phyloP scores from a whole-genome alignment of 1,284 basidiomycete species.

The Ustilago bromivora region DNA sequence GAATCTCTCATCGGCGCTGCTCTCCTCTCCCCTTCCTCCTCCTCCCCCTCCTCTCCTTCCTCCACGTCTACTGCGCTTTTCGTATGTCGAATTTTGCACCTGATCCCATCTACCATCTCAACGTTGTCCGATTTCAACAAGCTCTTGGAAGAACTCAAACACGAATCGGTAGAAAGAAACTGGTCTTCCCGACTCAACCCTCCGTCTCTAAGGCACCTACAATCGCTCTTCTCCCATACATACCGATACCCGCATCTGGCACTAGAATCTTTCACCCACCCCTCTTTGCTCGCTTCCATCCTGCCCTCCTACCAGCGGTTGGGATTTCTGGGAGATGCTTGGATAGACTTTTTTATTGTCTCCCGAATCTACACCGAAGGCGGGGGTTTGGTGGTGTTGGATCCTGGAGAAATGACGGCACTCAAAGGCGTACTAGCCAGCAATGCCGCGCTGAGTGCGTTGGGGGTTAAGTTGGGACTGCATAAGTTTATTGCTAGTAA shows the following conservation, averaged over 20 bases:
- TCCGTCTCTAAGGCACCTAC: constrained; percentile 24
- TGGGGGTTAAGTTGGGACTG: constrained; percentile 29
- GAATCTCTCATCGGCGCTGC: constrained; percentile 53
- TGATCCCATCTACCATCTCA: constrained; percentile 24
- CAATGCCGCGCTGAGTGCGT: constrained; percentile 36
- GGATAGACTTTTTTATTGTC: constrained; percentile 52
- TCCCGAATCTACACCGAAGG: constrained; percentile 13
- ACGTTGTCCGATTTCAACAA: constrained; percentile 23
- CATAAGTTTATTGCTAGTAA: background rate
- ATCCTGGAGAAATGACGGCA: constrained; percentile 46
- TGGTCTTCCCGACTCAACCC: constrained; percentile 22
- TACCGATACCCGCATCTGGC: constrained; percentile 57
- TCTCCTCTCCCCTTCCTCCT: constrained; percentile 3
- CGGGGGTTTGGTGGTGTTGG: background rate
- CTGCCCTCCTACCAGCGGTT: constrained; percentile 57
- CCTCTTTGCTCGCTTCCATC: constrained; percentile 33
- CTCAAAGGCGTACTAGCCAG: constrained; percentile 37
- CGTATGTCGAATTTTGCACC: constrained; percentile 17
- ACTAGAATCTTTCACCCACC: constrained; percentile 57
- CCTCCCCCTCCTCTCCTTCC: constrained; percentile 2
- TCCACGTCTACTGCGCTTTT: constrained; percentile 10
- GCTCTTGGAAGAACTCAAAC: constrained; percentile 17
- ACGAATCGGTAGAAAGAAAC: constrained; percentile 18
- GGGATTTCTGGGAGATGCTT: constrained; percentile 61
- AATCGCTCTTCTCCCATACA: constrained; percentile 34